Evolutionary conservation across 2,329 filamentous ascomycete species (phyloP).

Genomic region (Fusarium poae): DNA sequence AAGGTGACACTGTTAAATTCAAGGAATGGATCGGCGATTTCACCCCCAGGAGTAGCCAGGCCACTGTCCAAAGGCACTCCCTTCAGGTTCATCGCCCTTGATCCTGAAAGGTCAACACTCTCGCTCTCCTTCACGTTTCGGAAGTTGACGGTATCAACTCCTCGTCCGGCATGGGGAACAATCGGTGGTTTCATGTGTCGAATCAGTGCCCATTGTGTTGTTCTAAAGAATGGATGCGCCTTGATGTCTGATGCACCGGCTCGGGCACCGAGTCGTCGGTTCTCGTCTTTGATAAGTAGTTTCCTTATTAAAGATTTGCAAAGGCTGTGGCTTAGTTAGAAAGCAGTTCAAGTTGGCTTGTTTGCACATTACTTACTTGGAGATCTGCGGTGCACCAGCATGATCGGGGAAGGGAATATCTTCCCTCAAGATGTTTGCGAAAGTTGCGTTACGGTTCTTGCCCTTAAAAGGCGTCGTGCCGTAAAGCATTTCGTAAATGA

Average conservation of each 20-base stretch:
- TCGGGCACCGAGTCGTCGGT: constrained; percentile 89
- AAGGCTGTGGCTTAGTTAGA: constrained; percentile 67
- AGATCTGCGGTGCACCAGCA: constrained; percentile 83
- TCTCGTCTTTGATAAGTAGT: constrained; percentile 97
- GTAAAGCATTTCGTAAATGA: constrained; percentile 99
- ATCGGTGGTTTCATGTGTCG: constrained; percentile 98
- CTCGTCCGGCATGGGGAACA: constrained; percentile 89
- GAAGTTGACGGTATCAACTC: constrained; percentile 96
- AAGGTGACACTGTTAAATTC: constrained; percentile 99
- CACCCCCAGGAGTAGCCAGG: constrained; percentile 84
- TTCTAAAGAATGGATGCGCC: constrained; percentile 93
- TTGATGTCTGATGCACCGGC: constrained; percentile 98
- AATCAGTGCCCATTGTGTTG: constrained; percentile 95
- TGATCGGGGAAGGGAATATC: constrained; percentile 97
- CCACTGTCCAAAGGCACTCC: constrained; percentile 90
- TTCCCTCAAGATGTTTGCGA: constrained; percentile 95
- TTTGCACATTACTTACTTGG: constrained; percentile 76
- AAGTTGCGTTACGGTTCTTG: constrained; percentile 98
- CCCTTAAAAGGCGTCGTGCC: constrained; percentile 99
- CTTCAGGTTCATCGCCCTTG: constrained; percentile 69
- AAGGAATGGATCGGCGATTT: constrained; percentile 90
- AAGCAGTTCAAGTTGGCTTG: not conserved
- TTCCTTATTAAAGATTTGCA: constrained; percentile 98
- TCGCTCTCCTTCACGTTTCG: constrained; percentile 97
- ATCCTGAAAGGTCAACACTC: constrained; percentile 85